Conservation (phyloP, 2,329 filamentous ascomycete genomes). For the Onygenales sp. region DNA sequence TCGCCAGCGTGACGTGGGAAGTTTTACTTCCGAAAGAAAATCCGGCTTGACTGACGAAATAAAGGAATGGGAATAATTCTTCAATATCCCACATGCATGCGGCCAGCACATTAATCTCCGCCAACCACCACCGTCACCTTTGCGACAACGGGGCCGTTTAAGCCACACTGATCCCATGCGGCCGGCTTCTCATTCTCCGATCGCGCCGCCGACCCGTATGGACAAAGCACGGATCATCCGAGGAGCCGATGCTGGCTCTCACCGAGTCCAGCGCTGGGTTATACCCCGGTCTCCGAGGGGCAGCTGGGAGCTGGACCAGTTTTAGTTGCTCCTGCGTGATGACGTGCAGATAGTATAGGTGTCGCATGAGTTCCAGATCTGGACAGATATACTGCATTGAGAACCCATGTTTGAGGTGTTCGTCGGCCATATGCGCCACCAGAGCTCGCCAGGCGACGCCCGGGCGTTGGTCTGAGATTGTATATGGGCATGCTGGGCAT, state of each 20-base stretch:
- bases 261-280: conserved; percentile 28
- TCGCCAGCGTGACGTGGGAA: too few species aligned
- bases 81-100: not conserved
- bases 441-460: conserved; percentile 32
- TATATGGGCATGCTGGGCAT: conserved; percentile 33
- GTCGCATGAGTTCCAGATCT: conserved; percentile 37
- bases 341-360: conserved; percentile 32
- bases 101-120: too few species aligned
- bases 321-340: conserved; percentile 36
- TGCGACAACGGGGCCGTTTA: not conserved
- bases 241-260: conserved; percentile 26
- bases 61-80: not conserved
- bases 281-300: conserved; percentile 27
- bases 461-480: conserved; percentile 13
- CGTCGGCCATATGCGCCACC: conserved; percentile 32
- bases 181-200: conserved; percentile 27
- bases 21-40: not conserved
- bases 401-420: conserved; percentile 33
- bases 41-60: not conserved
- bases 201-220: conserved; percentile 31
- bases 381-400: conserved; percentile 30
- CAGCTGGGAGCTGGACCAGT: conserved; percentile 31
- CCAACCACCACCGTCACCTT: too few species aligned
- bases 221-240: conserved; percentile 31
- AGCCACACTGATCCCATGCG: conserved; percentile 24